A percentile compares a stretch with the other conserved stretches of the same genome.
phyloP scores from a whole-genome alignment of 2,329 filamentous ascomycete genomes.

The Capronia epimyces region DNA sequence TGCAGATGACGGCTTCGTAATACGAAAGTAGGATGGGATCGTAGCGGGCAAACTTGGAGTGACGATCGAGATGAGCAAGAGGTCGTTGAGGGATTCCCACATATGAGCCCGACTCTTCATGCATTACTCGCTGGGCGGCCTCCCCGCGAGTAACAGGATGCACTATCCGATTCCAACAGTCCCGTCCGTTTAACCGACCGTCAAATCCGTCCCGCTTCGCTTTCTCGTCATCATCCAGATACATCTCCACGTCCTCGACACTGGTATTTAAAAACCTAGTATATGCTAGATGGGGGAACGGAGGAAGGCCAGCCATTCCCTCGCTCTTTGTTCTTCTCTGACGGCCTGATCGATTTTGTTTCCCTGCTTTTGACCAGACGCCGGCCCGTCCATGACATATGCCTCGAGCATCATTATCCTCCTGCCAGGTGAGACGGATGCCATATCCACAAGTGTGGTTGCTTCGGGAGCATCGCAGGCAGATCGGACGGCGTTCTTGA shows the following conservation, averaged over 20 bases:
- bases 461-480: slow-evolving; percentile 22
- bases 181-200: background rate
- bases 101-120: background rate
- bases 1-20: slow-evolving; percentile 31
- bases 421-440: slow-evolving; percentile 28
- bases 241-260: slow-evolving; percentile 1
- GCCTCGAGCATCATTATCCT: slow-evolving; percentile 30
- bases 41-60: slow-evolving; percentile 1
- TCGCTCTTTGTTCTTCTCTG: background rate
- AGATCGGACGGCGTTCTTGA: slow-evolving; percentile 26
- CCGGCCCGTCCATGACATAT: slow-evolving; percentile 30
- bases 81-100: background rate
- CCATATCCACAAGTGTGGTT: slow-evolving; percentile 18
- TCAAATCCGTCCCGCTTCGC: background rate
- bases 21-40: slow-evolving; percentile 29
- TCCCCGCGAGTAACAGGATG: no score
- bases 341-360: background rate
- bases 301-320: background rate
- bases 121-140: no score
- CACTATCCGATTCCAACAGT: no score
- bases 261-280: slow-evolving; percentile 8
- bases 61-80: background rate
- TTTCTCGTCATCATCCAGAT: slow-evolving; percentile 1
- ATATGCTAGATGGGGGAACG: background rate
- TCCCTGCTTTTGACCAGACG: slow-evolving; percentile 28